Base-by-base conservation (phyloP, 2,329 filamentous ascomycete species). In the Magnaporthiopsis rhizophila region DNA sequence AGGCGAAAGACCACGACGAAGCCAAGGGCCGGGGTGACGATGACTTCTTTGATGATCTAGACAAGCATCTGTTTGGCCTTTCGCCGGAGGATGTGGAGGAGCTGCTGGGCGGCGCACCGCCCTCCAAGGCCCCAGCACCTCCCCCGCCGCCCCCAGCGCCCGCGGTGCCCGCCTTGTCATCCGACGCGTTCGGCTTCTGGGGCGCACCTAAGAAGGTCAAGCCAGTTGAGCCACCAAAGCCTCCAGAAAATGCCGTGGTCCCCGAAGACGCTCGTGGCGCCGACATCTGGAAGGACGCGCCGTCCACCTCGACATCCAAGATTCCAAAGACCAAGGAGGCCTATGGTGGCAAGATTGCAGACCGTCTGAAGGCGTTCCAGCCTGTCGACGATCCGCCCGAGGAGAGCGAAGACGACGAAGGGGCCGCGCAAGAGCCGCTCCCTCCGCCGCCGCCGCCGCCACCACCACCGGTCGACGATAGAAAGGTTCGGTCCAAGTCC, bases 361-460 rank as follows among this genome's bases (percentile, higher is more conserved):
- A 86, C 71, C 81, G 77, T 69, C 78, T 86, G 66, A 84, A 80
- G 73, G 79, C 81, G 36, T 86, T 86, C 69, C 82, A 87, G 73
- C 69, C 78, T 62, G 68, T 72, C 62, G 72, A 34, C 18, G 26
- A 24, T 5, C 38, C 61, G 28, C 38, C 77, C 63, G 75, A 80
- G 67, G 69, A 69, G 30, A 68, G 69, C 45, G 64, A 66, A 11
- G 61, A 65, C 26, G 63, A 66, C 18, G 45, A 69, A 28, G 69
- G 71, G 30, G 69, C 69, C 36, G 64, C 66, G 11, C 63, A 65
- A 45, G 63, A 66, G 26, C 61, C 64, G 4, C 59, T 66, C 50
- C 65, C 67, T 9, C 69, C 67, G 28, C 76, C 80, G 60, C 76
- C 80, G 26, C 75, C 79, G 61, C 75, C 76, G 59, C 72, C 77